Evolutionary conservation across 306 rosid genomes (phyloP), one percentile per base, ranked within the genome.

Genomic region (Inga leiocalycina): DNA sequence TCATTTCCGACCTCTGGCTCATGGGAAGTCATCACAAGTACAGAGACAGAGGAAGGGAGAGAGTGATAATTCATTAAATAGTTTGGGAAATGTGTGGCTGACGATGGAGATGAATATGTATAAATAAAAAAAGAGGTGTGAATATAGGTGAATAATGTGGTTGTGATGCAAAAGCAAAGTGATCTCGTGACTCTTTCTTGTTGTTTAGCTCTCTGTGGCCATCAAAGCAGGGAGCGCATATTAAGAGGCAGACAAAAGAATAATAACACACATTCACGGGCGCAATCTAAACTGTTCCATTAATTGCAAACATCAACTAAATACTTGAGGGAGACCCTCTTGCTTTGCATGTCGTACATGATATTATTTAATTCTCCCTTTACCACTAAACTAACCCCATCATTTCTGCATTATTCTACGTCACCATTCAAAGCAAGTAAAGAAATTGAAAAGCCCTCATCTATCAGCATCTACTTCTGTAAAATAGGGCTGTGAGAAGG

Each of bases 181-280:
- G 6, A 17, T 78, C 81, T 62, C 90, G 92, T 90, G 94, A 90
- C 89, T 90, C 88, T 87, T 59, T 65, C 8, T 88, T 88, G 91
- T 90, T 88, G 77, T 83, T 81, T 90, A 71, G 89, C 89, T 34
- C 75, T 74, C n/a, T 74, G 89, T 84, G 89, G 87, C 85, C 91
- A 78, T 39, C 43, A 78, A 86, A 76, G 57, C 68, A 72, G 85
- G 78, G 71, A 59, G 72, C 73, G 56, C 49, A 64, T 57, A 82
- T 78, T 66, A 11, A 83, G 82, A 48, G 54, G 69, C 45, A 64
- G 84, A 86, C 88, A 82, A 82, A 59, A 79, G 83, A 62, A 71
- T 70, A 77, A 71, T n/a, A 82, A 86, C 43, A 22, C 86, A 74
- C 86, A 77, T 75, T 87, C 90, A 88, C 92, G 94, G 90, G 96